Conservation (phyloP, 257 asterid species). For the Leonotis leonurus region DNA sequence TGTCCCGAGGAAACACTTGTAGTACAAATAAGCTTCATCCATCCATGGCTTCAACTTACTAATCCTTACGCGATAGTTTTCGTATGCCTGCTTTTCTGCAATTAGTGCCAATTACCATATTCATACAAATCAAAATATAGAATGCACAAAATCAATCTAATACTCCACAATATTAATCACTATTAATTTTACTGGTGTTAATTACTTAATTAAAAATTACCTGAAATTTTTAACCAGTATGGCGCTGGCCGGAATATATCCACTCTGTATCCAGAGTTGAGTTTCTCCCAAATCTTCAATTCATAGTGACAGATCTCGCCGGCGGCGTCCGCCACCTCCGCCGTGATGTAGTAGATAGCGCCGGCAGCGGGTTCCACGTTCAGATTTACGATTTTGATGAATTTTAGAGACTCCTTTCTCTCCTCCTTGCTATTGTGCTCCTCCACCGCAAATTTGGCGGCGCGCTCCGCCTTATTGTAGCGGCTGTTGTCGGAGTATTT, state of each 20-base stretch:
- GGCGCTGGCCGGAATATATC: conserved; percentile 29
- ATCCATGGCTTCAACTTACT: conserved; percentile 17
- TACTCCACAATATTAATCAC: too few relatives aligned
- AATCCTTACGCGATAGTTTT: neutral
- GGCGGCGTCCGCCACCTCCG: conserved; percentile 5
- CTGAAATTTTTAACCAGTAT: neutral
- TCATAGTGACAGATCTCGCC: conserved; percentile 22
- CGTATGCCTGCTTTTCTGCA: neutral
- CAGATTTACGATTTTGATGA: conserved; percentile 17
- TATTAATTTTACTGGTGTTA: neutral
- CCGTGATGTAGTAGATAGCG: conserved; percentile 33
- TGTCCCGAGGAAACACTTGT: conserved; percentile 20
- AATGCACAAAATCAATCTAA: neutral
- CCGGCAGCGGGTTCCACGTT: conserved; percentile 42
- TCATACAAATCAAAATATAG: neutral
- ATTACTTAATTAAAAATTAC: neutral
- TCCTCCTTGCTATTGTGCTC: conserved; percentile 17
- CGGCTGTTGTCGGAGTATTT: neutral
- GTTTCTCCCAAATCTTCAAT: conserved; percentile 30
- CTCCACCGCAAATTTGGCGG: conserved; percentile 27
- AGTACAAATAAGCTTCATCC: conserved; percentile 23
- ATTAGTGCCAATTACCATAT: conserved; percentile 2
- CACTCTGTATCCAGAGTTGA: conserved; percentile 18
- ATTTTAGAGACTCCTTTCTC: neutral
- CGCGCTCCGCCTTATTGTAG: conserved; percentile 9